Base-by-base conservation (phyloP, 176 grass and related monocot genomes). In the Tuctoria greenei region DNA sequence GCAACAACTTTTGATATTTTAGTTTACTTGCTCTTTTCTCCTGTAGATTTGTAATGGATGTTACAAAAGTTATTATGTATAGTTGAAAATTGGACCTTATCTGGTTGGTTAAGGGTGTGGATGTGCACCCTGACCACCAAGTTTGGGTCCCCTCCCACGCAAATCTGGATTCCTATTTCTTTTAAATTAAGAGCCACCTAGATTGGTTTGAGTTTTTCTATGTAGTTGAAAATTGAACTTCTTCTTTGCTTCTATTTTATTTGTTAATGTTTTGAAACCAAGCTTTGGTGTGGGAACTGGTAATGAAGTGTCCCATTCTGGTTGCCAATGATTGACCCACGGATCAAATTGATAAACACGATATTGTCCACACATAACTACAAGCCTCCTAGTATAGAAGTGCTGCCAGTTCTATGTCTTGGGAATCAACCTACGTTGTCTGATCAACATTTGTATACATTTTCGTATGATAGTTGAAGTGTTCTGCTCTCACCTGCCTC, bases 391-490 rank as follows among this genome's bases (percentile, higher is more conserved):
- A 31, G 10, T 60, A 31, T 28, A 31, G 4, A 15, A 7, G 57
- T 60, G 13, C 12, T 60, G 57, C 57, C 25, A 15, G 25, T 60
- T 60, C 10, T 15, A 4, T 35, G 4, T 36, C 10, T 64, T 20
- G 6, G 31, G 2, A 37, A 17, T 8, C 16, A 7, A 31, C 18
- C 25, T 31, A 35, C 2, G 6, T 25, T 15, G 4, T 15, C 59
- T 14, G 14, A 17, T 72, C 41, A 71, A 54, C n/a, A 13, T 14
- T 18, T 80, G n/a, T 9, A 12, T 7, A 6, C 41, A 39, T 12
- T 64, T 74, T 66, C 35, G 66, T 49, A 47, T 46, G 12, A 58
- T 74, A 66, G 20, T 64, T 71, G 43, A 80, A 80, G 27, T 61
- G 16, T 0, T n/a, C 38, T 45, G 14, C 31, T 31, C 2, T 38